Evolutionary conservation across 192 early-diverging fungal genomes (phyloP), one percentile per base, ranked within the genome.

Genomic region (Coemansia sp.): DNA sequence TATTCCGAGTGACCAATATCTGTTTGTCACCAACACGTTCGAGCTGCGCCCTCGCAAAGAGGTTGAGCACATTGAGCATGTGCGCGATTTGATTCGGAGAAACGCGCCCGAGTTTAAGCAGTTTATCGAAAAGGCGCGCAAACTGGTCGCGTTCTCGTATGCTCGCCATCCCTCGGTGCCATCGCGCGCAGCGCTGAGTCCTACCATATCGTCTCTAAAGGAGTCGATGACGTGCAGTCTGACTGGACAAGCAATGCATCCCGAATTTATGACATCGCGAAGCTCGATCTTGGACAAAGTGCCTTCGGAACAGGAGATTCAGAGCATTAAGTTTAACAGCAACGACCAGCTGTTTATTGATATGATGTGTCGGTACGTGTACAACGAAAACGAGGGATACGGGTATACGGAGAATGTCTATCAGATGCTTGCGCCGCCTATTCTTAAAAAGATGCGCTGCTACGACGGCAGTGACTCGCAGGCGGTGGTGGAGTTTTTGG

Each of bases 401-500:
- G 40, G 60, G 36, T 44, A 42, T 23, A 26, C 59, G 23, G 17
- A 8, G 20, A 68, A 84, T 25, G 74, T 81, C 23, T 73, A 83
- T 71, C 68, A 79, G 21, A 17, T 68, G 36, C 60, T 76, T 38
- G 80, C 83, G 10, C 77, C 91, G 3, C 71, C 75, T 5, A 75
- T 92, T 5, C 51, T 92, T 11, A 87, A 90, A 64, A 83, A 86
- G 38, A 62, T 87, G 65, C 70, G 65, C 28, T 60, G 60, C 11
- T 90, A 90, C 59, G 65, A 72, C 0, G 69, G 74, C 17, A 64
- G 80, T 55, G 83, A 89, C 51, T 40, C 57, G 10, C 71, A 84
- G 44, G 73, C 78, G 2, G 85, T 86, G 0, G 68, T 75, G 12
- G 67, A 73, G 42, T 87, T 94, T 23, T 66, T 97, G 47, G 85